Conservation (phyloP, 352 stramenopile species). For the Pythium apleroticum region DNA sequence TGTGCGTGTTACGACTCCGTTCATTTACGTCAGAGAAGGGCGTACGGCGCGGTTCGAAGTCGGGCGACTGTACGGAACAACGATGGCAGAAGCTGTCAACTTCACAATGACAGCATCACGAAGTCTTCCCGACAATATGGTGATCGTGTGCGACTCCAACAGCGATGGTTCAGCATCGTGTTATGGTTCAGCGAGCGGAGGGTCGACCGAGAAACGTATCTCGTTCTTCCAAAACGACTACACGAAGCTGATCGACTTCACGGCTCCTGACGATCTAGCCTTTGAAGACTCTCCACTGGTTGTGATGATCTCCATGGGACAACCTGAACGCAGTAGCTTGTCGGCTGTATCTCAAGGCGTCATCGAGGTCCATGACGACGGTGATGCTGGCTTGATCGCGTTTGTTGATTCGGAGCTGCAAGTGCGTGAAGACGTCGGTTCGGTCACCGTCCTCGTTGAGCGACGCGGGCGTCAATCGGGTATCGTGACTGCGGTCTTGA, state of each 20-base stretch:
- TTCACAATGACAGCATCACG: slow-evolving; percentile 9
- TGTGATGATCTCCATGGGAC: slow-evolving; percentile 27
- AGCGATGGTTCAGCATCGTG: slow-evolving; percentile 20
- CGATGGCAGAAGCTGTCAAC: slow-evolving; percentile 3
- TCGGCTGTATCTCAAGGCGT: slow-evolving; percentile 5
- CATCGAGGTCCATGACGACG: slow-evolving; percentile 37
- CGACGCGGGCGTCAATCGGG: slow-evolving; percentile 19
- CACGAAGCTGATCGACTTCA: slow-evolving; percentile 27
- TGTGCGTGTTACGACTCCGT: slow-evolving; percentile 25
- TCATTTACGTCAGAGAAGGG: slow-evolving; percentile 24
- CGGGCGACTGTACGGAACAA: slow-evolving; percentile 23
- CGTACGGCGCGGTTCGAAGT: slow-evolving; percentile 16
- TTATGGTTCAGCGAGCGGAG: slow-evolving; percentile 4
- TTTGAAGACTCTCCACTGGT: slow-evolving; percentile 30
- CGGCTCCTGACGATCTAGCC: slow-evolving; percentile 26
- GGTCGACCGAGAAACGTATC: not conserved
- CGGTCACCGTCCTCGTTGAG: slow-evolving; percentile 14
- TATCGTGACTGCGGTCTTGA: slow-evolving; percentile 27
- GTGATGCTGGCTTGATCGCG: slow-evolving; percentile 32
- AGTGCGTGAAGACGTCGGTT: slow-evolving; percentile 25
- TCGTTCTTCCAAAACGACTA: slow-evolving; percentile 15
- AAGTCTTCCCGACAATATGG: not conserved
- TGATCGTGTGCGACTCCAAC: slow-evolving; percentile 5
- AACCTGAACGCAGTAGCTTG: slow-evolving; percentile 24
- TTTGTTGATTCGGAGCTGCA: slow-evolving; percentile 25